phyloP scores from a whole-genome alignment of 106 monocot genomes.

The Ottelia alismoides region DNA sequence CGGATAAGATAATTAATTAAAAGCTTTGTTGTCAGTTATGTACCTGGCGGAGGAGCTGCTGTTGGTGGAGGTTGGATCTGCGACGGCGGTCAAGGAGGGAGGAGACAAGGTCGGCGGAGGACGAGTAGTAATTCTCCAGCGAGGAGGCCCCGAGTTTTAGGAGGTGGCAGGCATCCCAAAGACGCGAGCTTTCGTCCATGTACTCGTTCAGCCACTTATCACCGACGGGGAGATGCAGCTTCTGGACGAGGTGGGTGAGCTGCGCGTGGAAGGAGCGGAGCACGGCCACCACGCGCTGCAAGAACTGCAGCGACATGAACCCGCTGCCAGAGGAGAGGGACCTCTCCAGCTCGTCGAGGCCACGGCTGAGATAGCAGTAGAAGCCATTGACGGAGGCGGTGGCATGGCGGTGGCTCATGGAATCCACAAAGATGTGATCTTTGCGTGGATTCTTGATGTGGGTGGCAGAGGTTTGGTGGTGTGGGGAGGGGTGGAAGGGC shows the following conservation, averaged over 20 bases:
- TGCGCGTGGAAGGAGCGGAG: constrained; percentile 38
- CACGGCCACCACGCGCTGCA: constrained; percentile 21
- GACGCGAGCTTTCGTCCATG: constrained; percentile 53
- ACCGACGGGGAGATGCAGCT: constrained; percentile 40
- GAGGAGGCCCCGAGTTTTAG: constrained; percentile 28
- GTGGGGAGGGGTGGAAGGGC: too few relatives aligned
- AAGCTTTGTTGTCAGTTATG: background rate
- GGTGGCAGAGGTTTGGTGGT: too few relatives aligned
- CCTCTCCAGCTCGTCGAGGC: too few relatives aligned
- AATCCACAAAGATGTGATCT: too few relatives aligned
- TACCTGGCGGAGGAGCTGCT: constrained; percentile 27
- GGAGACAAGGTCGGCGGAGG: constrained; percentile 10
- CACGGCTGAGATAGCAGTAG: too few relatives aligned
- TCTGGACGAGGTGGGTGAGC: constrained; percentile 31
- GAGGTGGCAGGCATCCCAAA: constrained; percentile 45
- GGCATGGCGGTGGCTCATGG: too few relatives aligned
- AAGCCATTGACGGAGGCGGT: too few relatives aligned
- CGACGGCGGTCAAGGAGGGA: constrained; percentile 17
- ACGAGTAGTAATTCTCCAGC: constrained; percentile 24
- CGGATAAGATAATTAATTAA: background rate
- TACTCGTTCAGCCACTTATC: constrained; percentile 59
- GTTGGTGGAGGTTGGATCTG: background rate
- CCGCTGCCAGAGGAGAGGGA: too few relatives aligned
- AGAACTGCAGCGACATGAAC: constrained; percentile 48
- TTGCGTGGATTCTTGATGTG: too few relatives aligned